Evolutionary conservation across 2,329 filamentous ascomycete species (phyloP).

Genomic region (Fusarium liriodendri): DNA sequence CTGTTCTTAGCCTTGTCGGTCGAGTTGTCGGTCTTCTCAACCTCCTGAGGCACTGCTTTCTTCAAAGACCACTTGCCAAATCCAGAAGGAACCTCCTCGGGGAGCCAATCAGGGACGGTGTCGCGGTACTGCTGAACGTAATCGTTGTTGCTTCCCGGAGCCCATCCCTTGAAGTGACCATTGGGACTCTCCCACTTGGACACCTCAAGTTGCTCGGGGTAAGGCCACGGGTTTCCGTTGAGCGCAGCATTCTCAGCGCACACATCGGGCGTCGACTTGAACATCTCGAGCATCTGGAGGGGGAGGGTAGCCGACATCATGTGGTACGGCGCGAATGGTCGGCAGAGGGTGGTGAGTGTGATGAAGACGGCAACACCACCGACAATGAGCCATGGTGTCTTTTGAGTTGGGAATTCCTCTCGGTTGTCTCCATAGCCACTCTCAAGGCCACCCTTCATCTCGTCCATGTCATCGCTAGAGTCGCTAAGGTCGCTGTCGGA

Average conservation of each 20-base stretch:
- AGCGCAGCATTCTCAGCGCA: slow-evolving; percentile 37
- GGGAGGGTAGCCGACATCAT: slow-evolving; percentile 49
- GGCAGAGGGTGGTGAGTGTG: slow-evolving; percentile 33
- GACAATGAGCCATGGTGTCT: slow-evolving; percentile 20
- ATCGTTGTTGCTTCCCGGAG: slow-evolving; percentile 41
- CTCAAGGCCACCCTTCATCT: slow-evolving; percentile 19
- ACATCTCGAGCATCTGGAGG: slow-evolving; percentile 43
- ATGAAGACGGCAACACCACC: slow-evolving; percentile 11
- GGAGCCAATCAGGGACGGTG: slow-evolving; percentile 44
- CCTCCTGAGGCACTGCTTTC: slow-evolving; percentile 3
- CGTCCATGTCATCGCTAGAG: slow-evolving; percentile 26
- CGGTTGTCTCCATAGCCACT: slow-evolving; percentile 21
- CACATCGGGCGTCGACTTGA: slow-evolving; percentile 34
- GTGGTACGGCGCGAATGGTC: slow-evolving; percentile 45
- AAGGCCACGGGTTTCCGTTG: slow-evolving; percentile 42
- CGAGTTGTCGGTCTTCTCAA: not conserved
- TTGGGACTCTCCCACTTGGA: slow-evolving; percentile 41
- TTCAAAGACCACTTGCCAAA: slow-evolving; percentile 45
- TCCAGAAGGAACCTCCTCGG: slow-evolving; percentile 37
- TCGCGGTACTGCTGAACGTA: slow-evolving; percentile 41
- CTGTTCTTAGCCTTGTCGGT: not conserved
- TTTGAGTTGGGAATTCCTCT: slow-evolving; percentile 12
- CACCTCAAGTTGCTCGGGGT: slow-evolving; percentile 43
- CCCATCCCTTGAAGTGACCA: slow-evolving; percentile 48
- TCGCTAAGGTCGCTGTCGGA: slow-evolving; percentile 26